Percentiles rank a stretch among this genome's conserved stretches.
These are phyloP conservation scores for Geosmithia morbida DNA, from an alignment of 2,329 filamentous ascomycete species.

Conservation along the genomic window DNA sequence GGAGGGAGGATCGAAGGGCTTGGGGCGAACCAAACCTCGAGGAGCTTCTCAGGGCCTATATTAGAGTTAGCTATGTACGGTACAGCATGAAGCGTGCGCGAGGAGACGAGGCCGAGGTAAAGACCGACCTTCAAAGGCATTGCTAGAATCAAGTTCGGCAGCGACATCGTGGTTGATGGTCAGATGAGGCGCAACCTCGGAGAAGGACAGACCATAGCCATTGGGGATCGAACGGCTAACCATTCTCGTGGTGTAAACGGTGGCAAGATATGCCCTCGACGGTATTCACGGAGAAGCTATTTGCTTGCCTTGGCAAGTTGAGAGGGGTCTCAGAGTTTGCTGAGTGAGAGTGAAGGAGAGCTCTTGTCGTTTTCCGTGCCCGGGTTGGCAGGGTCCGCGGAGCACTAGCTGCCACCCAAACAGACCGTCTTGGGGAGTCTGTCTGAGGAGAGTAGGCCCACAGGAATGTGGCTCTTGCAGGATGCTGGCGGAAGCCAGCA, in stretches of 20 bases:
- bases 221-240: constrained; percentile 67
- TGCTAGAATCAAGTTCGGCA: constrained; percentile 82
- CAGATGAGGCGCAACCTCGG: constrained; percentile 72
- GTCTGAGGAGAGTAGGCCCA: constrained; percentile 96
- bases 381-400: constrained; percentile 46
- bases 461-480: constrained; percentile 46
- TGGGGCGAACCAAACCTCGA: constrained; percentile 96
- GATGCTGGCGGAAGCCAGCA: constrained; percentile 82
- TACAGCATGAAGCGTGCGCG: too few relatives aligned
- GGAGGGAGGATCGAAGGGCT: constrained; percentile 59
- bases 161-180: constrained; percentile 96
- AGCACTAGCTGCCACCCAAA: constrained; percentile 97
- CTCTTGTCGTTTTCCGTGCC: constrained; percentile 12
- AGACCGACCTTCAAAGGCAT: constrained; percentile 73
- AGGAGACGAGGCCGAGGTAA: constrained; percentile 2
- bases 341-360: neutral
- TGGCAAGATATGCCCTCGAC: neutral
- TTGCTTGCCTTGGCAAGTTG: neutral
- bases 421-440: constrained; percentile 76
- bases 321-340: neutral
- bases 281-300: neutral
- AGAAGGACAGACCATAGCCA: constrained; percentile 71
- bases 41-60: constrained; percentile 80
- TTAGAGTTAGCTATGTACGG: neutral
- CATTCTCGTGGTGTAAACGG: constrained; percentile 35